A percentile compares a stretch with the other conserved stretches of the same genome.
phyloP scores from a whole-genome alignment of 2,329 filamentous ascomycete genomes.

The Aspergillus brunneoviolaceus region DNA sequence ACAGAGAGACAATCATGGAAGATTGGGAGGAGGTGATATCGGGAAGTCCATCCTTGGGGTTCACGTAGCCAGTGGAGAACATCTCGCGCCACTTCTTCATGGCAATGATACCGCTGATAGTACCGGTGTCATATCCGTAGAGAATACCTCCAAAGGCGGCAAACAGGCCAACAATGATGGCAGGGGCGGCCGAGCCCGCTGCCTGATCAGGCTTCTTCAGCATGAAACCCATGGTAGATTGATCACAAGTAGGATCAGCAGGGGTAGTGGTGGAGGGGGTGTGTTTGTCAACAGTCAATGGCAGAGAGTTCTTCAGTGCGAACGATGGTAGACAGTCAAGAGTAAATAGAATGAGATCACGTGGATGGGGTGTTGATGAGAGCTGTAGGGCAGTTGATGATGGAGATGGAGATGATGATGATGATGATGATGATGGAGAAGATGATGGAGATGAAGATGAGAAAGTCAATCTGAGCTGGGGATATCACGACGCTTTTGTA shows the following conservation, averaged over 20 bases:
- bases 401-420: background rate
- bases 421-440: background rate
- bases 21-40: slow-evolving; percentile 54
- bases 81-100: slow-evolving; percentile 46
- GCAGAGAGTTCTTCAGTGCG: background rate
- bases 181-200: slow-evolving; percentile 48
- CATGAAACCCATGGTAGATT: slow-evolving; percentile 41
- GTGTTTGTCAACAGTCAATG: background rate
- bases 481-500: background rate
- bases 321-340: background rate
- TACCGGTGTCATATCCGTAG: slow-evolving; percentile 60
- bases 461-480: background rate
- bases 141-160: slow-evolving; percentile 60
- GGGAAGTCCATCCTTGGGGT: slow-evolving; percentile 41
- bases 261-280: background rate
- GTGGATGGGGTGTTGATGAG: background rate
- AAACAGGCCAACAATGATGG: slow-evolving; percentile 57
- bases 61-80: slow-evolving; percentile 37
- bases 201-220: slow-evolving; percentile 49
- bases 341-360: background rate
- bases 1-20: slow-evolving; percentile 68
- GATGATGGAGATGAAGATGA: background rate
- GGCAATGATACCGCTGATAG: slow-evolving; percentile 54
- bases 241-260: background rate
- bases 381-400: background rate